A percentile compares a stretch with the other conserved stretches of the same genome.
Evolutionary conservation across 2,329 filamentous ascomycete genomes (phyloP).

Genomic region (Zymoseptoria tritici): DNA sequence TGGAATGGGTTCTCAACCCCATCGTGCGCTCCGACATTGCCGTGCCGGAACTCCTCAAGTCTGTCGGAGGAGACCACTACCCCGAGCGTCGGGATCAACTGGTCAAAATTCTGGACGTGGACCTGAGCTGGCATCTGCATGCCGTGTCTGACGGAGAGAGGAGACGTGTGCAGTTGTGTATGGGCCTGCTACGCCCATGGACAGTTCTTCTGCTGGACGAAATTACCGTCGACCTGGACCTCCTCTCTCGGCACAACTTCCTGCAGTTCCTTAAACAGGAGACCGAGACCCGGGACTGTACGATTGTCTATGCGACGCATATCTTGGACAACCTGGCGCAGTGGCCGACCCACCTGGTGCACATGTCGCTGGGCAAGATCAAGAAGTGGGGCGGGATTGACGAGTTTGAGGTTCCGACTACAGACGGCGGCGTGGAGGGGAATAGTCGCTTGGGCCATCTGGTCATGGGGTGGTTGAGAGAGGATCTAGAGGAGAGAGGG

Average conservation of each 20-base stretch:
- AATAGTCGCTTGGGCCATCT: conserved; percentile 83
- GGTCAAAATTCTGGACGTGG: conserved; percentile 81
- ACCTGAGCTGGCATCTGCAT: conserved; percentile 89
- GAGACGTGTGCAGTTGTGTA: conserved; percentile 84
- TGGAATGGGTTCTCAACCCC: conserved; percentile 96
- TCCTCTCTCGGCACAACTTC: conserved; percentile 78
- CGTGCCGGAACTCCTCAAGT: conserved; percentile 74
- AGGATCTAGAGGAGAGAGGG: conserved; percentile 71
- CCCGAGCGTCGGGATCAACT: conserved; percentile 78
- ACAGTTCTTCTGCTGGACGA: conserved; percentile 85
- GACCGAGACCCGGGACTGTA: conserved; percentile 74
- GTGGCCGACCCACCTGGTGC: conserved; percentile 92
- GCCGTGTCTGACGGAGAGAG: conserved; percentile 90
- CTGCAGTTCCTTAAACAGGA: conserved; percentile 78
- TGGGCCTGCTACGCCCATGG: conserved; percentile 92
- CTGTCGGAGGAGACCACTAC: conserved; percentile 80
- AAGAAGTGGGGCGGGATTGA: conserved; percentile 77
- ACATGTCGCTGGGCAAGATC: conserved; percentile 85
- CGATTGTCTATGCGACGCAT: conserved; percentile 95
- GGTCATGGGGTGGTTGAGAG: conserved; percentile 77
- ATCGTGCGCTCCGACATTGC: conserved; percentile 94
- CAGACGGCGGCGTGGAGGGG: conserved; percentile 47
- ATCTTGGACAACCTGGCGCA: conserved; percentile 90
- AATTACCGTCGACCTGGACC: conserved; percentile 92
- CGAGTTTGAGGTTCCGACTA: conserved; percentile 55